Evolutionary conservation across 78 protist species (phyloP), one percentile per base, ranked within the genome.

Genomic region (Dictyostelium citrinum): DNA sequence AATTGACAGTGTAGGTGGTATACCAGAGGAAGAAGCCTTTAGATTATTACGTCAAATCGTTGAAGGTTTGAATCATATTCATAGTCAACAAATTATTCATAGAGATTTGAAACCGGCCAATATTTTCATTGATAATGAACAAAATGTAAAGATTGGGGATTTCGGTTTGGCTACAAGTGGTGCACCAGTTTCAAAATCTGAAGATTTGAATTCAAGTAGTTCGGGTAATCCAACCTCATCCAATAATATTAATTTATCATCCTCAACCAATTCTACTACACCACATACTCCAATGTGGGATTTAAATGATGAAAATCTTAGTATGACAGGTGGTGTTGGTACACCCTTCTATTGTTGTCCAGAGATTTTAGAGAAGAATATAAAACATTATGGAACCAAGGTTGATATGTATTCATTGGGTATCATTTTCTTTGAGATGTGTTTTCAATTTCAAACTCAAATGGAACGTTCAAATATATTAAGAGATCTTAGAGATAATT

Each of bases 341-440:
- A 95, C 97, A 61, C 97, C 97, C 61, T 83, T 83, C n/a, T 95
- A 95, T 61, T 81, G 90, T 39, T 68, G 91, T 12, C 96, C 96
- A 41, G 95, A 91, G 39, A 84, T 91, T 29, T 70, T 91, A 3
- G 82, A 92, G 68, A 79, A 70, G 72, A 81, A 46, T 39, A 86
- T 12, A 0, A 58, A 70, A 27, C 88, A 78, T n/a, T 95, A 95
- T 51, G 96, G 91, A 11, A 49, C 27, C 14, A 95, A 95, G 12
- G 97, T 95, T 17, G 97, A 95, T 49, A 95, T 95, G 81, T 95
- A 95, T 43, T 51, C 82, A 0, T 60, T 95, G 22, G 97, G 97
- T 71, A 95, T 95, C 24, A 95, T 95, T 29, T 71, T 95, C 68
- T 95, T 95, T 60, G 97, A 95, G 29, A 84, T 95, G 96, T 95